Conservation (phyloP, 106 monocot genomes). For the Platanthera guangdongensis region DNA sequence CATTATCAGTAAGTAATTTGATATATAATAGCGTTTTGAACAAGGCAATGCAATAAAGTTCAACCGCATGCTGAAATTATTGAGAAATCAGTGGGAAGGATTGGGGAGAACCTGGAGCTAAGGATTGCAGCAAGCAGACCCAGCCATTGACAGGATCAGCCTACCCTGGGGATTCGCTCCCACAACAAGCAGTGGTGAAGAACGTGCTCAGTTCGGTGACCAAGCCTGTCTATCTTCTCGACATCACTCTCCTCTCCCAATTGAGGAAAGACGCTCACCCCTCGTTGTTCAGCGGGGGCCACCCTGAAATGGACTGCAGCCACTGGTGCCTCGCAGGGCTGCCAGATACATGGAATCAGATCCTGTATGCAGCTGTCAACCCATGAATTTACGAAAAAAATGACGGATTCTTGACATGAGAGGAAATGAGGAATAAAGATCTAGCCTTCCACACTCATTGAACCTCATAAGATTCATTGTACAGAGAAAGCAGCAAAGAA, state of each 20-base stretch:
- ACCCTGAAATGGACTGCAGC: slow-evolving; percentile 76
- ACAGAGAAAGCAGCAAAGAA: no score
- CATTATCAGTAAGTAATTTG: slow-evolving; percentile 52
- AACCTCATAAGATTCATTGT: no score
- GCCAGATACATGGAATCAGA: slow-evolving; percentile 95
- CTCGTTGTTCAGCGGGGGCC: slow-evolving; percentile 62
- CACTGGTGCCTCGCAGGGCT: slow-evolving; percentile 93
- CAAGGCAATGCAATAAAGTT: no score
- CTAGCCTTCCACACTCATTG: no score
- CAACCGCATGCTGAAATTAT: no score
- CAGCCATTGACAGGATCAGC: slow-evolving; percentile 31
- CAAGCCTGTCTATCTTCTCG: slow-evolving; percentile 61
- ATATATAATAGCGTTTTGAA: no score
- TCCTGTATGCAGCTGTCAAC: slow-evolving; percentile 55
- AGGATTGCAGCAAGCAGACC: slow-evolving; percentile 45
- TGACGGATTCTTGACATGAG: no score
- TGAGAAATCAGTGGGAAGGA: slow-evolving; percentile 33
- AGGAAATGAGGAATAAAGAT: no score
- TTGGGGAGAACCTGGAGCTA: slow-evolving; percentile 50
- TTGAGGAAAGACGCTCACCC: slow-evolving; percentile 92
- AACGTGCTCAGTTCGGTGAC: slow-evolving; percentile 41
- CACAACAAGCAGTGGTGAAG: slow-evolving; percentile 46
- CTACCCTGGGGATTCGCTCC: slow-evolving; percentile 55
- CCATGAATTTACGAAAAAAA: slow-evolving; percentile 3
- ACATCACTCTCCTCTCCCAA: slow-evolving; percentile 81